Conservation (phyloP, 2,329 filamentous ascomycete genomes). For the Sarocladium kiliense region DNA sequence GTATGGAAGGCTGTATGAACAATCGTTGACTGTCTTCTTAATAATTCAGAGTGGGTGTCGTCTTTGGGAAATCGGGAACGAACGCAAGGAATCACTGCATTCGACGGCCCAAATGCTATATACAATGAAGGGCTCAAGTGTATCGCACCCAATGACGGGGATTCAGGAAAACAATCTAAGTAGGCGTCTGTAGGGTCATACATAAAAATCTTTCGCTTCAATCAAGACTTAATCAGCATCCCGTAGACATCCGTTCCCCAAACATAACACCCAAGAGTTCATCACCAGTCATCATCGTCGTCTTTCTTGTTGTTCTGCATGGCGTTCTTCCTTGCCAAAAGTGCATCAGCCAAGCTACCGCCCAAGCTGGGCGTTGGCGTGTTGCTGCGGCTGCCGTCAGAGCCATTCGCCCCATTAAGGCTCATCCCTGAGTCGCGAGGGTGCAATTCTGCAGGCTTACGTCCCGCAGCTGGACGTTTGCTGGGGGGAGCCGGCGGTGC, state of each 20-base stretch:
- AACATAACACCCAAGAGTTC: neutral
- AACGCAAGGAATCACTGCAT: conserved; percentile 6
- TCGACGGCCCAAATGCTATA: neutral
- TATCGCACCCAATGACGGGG: too few species aligned
- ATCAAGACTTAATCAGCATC: neutral
- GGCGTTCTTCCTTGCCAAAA: conserved; percentile 69
- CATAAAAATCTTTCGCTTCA: neutral
- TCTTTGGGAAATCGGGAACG: too few species aligned
- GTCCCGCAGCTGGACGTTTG: conserved; percentile 69
- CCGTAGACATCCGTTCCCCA: too few species aligned
- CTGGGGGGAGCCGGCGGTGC: conserved; percentile 72
- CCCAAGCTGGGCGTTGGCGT: conserved; percentile 69
- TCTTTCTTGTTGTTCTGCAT: conserved; percentile 67
- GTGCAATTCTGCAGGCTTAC: conserved; percentile 65
- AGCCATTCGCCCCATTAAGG: conserved; percentile 50
- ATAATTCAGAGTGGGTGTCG: too few species aligned
- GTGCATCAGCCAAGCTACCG: conserved; percentile 72
- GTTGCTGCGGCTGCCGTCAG: conserved; percentile 59
- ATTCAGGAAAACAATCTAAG: neutral
- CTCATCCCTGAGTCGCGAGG: conserved; percentile 69
- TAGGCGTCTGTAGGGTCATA: neutral
- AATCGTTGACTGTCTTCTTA: too few species aligned
- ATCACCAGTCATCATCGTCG: conserved; percentile 68
- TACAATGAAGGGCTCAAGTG: too few species aligned
- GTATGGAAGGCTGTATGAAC: too few species aligned